Evolutionary conservation across 192 early-diverging fungal genomes (phyloP).

Genomic region (Allomyces macrogynus): DNA sequence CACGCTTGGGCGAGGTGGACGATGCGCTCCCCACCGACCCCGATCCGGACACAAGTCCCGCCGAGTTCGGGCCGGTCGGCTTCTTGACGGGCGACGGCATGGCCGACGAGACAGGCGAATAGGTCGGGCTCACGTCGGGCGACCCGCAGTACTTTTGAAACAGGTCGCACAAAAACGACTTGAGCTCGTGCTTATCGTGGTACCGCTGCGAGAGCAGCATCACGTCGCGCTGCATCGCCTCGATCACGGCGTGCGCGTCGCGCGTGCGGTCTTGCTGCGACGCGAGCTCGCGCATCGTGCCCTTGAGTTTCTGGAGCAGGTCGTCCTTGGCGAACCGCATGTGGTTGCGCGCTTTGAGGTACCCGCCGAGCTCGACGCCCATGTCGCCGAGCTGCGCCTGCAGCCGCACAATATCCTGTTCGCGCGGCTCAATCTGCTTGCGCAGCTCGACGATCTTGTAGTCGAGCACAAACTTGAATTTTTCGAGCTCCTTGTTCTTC

Average conservation of each 20-base stretch:
- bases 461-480: constrained; percentile 40
- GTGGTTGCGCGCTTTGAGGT: background rate
- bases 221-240: background rate
- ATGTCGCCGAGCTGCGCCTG: background rate
- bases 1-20: background rate
- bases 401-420: constrained; percentile 24
- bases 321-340: background rate
- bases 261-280: background rate
- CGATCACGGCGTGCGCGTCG: background rate
- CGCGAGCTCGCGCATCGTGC: background rate
- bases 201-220: background rate
- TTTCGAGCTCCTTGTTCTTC: constrained; percentile 39
- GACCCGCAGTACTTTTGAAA: background rate
- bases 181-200: background rate
- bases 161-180: background rate
- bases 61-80: no score
- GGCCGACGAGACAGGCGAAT: background rate
- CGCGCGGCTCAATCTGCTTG: constrained; percentile 33
- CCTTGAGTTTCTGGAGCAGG: background rate
- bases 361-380: background rate
- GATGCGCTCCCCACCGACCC: background rate
- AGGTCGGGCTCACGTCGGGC: background rate
- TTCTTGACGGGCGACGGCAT: background rate
- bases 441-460: constrained; percentile 32
- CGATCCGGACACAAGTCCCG: no score